phyloP scores from a whole-genome alignment of 352 stramenopile species.

The Pythium coloratum region DNA sequence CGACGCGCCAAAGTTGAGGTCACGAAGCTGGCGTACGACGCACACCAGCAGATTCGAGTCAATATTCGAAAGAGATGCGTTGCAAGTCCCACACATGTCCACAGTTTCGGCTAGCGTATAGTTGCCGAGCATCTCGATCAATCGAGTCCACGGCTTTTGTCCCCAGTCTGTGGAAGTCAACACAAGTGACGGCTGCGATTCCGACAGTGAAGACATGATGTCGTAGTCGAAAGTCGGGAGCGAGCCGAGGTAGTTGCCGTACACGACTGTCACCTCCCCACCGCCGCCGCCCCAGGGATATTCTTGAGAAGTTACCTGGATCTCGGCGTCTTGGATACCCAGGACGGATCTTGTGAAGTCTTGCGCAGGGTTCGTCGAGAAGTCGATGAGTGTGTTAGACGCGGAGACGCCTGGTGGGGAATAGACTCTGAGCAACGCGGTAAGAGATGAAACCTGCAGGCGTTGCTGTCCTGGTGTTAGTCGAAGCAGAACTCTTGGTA shows the following conservation, averaged over 20 bases:
- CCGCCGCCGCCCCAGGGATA: background rate
- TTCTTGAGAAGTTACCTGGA: background rate
- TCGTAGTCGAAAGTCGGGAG: constrained; percentile 10
- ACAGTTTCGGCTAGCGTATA: too few relatives aligned
- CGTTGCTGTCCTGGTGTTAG: constrained; percentile 8
- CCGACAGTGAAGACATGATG: background rate
- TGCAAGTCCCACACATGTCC: background rate
- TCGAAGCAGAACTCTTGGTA: background rate
- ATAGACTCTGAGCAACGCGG: background rate
- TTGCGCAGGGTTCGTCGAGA: background rate
- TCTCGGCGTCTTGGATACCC: background rate
- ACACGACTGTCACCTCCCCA: background rate
- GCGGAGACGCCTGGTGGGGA: background rate
- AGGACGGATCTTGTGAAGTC: background rate
- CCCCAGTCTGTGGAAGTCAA: background rate
- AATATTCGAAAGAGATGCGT: background rate
- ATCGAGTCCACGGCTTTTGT: background rate
- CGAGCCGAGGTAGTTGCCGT: constrained; percentile 20
- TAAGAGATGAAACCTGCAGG: background rate
- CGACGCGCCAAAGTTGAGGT: background rate
- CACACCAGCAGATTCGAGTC: background rate
- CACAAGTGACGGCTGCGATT: background rate
- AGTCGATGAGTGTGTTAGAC: background rate
- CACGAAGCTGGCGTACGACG: background rate
- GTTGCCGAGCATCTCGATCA: background rate